phyloP scores from a whole-genome alignment of 495 filamentous ascomycete species.

The Lasiosphaeria miniovina region DNA sequence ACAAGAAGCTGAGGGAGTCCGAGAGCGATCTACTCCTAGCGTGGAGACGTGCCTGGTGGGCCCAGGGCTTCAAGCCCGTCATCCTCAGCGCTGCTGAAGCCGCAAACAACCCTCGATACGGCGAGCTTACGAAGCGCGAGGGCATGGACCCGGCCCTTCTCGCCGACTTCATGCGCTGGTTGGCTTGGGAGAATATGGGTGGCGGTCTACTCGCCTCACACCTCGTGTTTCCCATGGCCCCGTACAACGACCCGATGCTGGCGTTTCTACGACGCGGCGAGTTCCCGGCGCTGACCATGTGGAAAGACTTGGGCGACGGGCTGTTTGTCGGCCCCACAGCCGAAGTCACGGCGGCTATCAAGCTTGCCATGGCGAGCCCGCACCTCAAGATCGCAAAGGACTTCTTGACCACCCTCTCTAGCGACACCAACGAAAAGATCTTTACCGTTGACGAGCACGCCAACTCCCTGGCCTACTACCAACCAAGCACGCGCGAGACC shows the following conservation, averaged over 20 bases:
- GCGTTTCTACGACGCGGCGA: constrained; percentile 68
- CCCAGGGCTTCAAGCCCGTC: constrained; percentile 82
- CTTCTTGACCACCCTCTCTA: constrained; percentile 54
- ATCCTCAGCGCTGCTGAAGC: constrained; percentile 80
- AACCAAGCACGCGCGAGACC: constrained; percentile 52
- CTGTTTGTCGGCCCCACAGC: constrained; percentile 71
- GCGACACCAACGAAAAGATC: constrained; percentile 38
- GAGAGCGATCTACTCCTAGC: constrained; percentile 77
- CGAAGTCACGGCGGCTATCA: constrained; percentile 64
- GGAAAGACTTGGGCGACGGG: constrained; percentile 66
- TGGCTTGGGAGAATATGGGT: constrained; percentile 94
- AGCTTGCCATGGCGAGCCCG: constrained; percentile 54
- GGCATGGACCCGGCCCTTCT: constrained; percentile 53
- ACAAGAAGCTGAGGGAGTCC: constrained; percentile 58
- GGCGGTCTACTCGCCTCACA: constrained; percentile 78
- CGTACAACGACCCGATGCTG: constrained; percentile 69
- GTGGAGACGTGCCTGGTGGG: constrained; percentile 94
- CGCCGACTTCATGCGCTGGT: constrained; percentile 75
- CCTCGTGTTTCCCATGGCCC: constrained; percentile 80
- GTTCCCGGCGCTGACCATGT: constrained; percentile 68
- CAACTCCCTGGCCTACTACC: constrained; percentile 75
- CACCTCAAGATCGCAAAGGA: constrained; percentile 54
- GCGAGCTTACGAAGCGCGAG: constrained; percentile 58
- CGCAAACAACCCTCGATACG: constrained; percentile 77
- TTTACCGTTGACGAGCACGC: constrained; percentile 64